Base-by-base conservation (phyloP, 176 grass and related monocot genomes). In the Oryza glaberrima region DNA sequence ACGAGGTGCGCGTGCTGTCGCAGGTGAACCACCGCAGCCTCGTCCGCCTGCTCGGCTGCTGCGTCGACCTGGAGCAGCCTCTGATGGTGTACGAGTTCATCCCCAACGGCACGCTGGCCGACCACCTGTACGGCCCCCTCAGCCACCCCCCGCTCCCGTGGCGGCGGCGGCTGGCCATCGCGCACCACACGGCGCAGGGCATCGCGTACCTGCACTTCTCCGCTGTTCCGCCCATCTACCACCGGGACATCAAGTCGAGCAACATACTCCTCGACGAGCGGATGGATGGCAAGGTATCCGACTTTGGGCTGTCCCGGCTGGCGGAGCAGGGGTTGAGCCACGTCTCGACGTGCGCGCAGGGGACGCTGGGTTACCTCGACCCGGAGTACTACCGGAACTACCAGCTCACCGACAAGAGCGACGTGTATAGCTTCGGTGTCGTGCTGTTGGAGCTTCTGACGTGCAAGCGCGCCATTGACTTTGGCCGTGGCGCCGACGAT, bases 41-140 rank as follows among this genome's bases (percentile, higher is more conserved):
- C 3, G 94, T 97, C 2, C 91, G 85, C 28, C 85, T 97, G 20
- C 91, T 93, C 12, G 91, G 94, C 36, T 97, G 94, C 84, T 97
- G 94, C 70, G 91, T 97, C 20, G 94, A 94, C 76, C 82, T 97
- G 3, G 85, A 75, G 16, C 85, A 94, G 84, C 94, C 94, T 10
- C 84, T 97, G 48, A 91, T 97, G 94, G 91, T 94, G 3, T 97
- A 97, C 87, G 94, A 97, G 85, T 92, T 90, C 85, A 69, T 97
- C 77, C 72, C 89, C 35, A 94, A 90, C 71, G 94, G 94, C 66
- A 97, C 91, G 8, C 85, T 97, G 72, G 77, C 75, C 10, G 91
- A 92, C 26, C 94, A 97, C 80, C 85, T 97, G 9, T 75, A 90
- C 80, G 84, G 89, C 1, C 5, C n/a, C 36, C 7, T 28, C 56